phyloP scores from a whole-genome alignment of 2,329 filamentous ascomycete genomes.

The Diaporthe capsici region DNA sequence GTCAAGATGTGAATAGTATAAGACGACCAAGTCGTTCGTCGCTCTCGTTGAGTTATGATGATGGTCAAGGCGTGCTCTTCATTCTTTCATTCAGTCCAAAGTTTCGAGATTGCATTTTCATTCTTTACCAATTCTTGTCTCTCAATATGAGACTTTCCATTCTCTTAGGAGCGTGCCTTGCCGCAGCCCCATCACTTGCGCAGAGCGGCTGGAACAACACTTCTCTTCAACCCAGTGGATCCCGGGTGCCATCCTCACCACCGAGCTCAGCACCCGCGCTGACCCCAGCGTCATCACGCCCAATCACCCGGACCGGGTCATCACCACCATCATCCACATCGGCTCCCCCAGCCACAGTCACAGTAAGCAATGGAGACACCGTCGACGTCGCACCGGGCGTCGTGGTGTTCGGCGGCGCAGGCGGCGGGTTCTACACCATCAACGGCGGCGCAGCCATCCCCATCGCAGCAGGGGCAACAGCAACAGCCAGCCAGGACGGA shows the following conservation, averaged over 20 bases:
- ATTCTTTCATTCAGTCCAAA: not conserved
- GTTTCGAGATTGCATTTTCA: not conserved
- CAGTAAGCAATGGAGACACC: conserved; percentile 17
- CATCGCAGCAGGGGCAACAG: conserved; percentile 20
- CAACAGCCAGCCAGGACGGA: not conserved
- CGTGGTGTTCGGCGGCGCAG: not conserved
- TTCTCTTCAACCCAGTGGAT: conserved; percentile 3
- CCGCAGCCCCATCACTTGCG: not conserved
- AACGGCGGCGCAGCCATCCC: conserved; percentile 3
- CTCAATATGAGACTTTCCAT: conserved; percentile 23
- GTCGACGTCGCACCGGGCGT: not conserved
- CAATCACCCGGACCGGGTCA: conserved; percentile 1
- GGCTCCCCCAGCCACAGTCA: not conserved
- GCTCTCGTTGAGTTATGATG: rapidly evolving
- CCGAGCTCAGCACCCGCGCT: not conserved
- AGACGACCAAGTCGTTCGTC: not conserved
- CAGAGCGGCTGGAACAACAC: conserved; percentile 24
- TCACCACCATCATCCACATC: not conserved
- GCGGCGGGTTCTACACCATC: conserved; percentile 9
- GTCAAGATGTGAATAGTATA: not conserved
- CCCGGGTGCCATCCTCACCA: not conserved
- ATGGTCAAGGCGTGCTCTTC: not conserved
- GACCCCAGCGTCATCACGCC: not conserved
- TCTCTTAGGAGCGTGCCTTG: conserved; percentile 13
- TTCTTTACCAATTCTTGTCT: not conserved